Evolutionary conservation across 2,329 filamentous ascomycete species (phyloP).

Genomic region (Fusarium nodosum): DNA sequence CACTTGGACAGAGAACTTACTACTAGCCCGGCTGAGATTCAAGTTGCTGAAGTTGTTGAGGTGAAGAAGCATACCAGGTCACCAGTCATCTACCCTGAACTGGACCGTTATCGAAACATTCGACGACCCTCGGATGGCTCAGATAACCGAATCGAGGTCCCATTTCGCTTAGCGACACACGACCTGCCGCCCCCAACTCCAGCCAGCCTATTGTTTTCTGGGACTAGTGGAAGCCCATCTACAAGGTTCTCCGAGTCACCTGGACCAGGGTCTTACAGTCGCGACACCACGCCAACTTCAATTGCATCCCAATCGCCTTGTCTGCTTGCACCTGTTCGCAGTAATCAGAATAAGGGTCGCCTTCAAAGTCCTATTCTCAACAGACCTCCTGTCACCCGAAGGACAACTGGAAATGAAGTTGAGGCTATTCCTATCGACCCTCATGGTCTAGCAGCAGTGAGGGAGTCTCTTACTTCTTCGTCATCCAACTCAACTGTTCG

Average conservation of each 20-base stretch:
- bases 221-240: slow-evolving; percentile 78
- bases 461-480: slow-evolving; percentile 78
- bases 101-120: slow-evolving; percentile 71
- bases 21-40: slow-evolving; percentile 61
- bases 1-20: slow-evolving; percentile 60
- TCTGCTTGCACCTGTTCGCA: slow-evolving; percentile 64
- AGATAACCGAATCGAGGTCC: slow-evolving; percentile 60
- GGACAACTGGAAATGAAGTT: slow-evolving; percentile 67
- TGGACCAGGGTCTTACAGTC: slow-evolving; percentile 77
- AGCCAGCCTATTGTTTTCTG: slow-evolving; percentile 66
- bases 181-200: slow-evolving; percentile 77
- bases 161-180: slow-evolving; percentile 71
- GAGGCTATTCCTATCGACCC: slow-evolving; percentile 63
- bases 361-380: slow-evolving; percentile 69
- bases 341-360: slow-evolving; percentile 62
- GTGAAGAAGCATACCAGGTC: slow-evolving; percentile 57
- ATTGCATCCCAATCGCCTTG: slow-evolving; percentile 81
- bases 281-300: slow-evolving; percentile 83
- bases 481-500: slow-evolving; percentile 79
- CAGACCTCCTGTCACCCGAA: slow-evolving; percentile 72
- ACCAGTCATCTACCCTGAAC: slow-evolving; percentile 68
- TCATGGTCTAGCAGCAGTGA: slow-evolving; percentile 73
- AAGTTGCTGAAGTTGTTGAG: slow-evolving; percentile 59
- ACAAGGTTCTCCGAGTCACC: slow-evolving; percentile 82
- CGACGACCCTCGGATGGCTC: slow-evolving; percentile 55